Base-by-base conservation (phyloP, 306 rosid genomes). In the Cicer cuneatum region DNA sequence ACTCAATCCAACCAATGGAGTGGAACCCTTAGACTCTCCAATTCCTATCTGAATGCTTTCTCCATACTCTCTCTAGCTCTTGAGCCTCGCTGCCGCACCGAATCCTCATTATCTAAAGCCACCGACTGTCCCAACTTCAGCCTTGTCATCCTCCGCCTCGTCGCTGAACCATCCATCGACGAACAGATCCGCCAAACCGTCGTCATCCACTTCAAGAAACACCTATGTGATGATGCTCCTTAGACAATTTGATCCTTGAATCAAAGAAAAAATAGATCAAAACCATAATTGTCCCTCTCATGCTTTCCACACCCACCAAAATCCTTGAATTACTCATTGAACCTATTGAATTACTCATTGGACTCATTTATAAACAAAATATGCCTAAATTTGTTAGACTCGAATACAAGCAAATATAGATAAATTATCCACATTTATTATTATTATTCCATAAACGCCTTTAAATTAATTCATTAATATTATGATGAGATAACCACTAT, bases 121-220 rank as follows among this genome's bases (percentile, higher is more conserved):
- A 77, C 97, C 9, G 81, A 75, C 41, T 84, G 83, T n/a, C 92
- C 96, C 14, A 87, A 89, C 82, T 94, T 80, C 63, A 97, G 81
- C 46, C 97, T 92, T 73, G 96, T 88, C 5, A 96, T 92, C 13
- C 96, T 94, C 81, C 96, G 93, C 76, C 93, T 94, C 13, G 87
- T 94, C 24, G 91, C 99, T 5, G 96, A 90, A 71, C 89, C 92
- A 8, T 65, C 87, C 40, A 78, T 94, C 73, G 90, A 87, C 14
- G 97, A 90, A 0, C 95, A 87, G 89, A 85, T 90, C 87, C 89
- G 97, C 47, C 94, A 87, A 78, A 86, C 97, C 19, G 96, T 97
- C 43, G 90, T 90, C 49, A 96, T 94, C 72, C 87, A 89, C 92
- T 94, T 94, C 85, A 90, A 94, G 64, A 94, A 92, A 82, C 95